phyloP scores from a whole-genome alignment of 108 stramenopile genomes.

The Hondaea fermentalgiana region DNA sequence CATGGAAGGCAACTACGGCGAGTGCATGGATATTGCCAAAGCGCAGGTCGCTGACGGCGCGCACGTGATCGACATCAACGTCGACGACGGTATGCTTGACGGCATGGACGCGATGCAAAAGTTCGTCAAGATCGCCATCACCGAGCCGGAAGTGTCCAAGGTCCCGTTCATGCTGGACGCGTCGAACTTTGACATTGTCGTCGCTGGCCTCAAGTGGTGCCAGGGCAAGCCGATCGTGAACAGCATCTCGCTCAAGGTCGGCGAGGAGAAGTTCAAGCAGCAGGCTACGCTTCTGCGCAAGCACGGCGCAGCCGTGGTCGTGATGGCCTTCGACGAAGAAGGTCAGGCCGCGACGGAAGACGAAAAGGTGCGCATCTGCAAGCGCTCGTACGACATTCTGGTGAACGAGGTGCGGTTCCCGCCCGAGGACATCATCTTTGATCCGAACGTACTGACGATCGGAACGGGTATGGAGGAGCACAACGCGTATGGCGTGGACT shows the following conservation, averaged over 20 bases:
- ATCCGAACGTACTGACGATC: slow-evolving; percentile 96
- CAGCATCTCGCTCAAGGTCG: slow-evolving; percentile 94
- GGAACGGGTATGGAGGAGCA: slow-evolving; percentile 96
- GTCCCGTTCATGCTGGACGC: slow-evolving; percentile 97
- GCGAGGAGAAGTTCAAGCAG: slow-evolving; percentile 89
- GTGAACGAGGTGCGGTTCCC: slow-evolving; percentile 84
- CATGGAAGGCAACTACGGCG: slow-evolving; percentile 83
- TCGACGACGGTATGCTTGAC: slow-evolving; percentile 96
- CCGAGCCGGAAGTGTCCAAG: slow-evolving; percentile 88
- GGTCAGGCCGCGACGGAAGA: slow-evolving; percentile 91
- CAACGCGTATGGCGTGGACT: slow-evolving; percentile 93
- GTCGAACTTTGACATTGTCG: slow-evolving; percentile 95
- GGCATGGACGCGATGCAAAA: slow-evolving; percentile 95
- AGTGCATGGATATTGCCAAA: slow-evolving; percentile 96
- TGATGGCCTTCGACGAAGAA: slow-evolving; percentile 99
- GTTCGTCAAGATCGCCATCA: slow-evolving; percentile 96
- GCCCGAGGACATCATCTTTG: slow-evolving; percentile 98
- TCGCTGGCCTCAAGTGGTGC: slow-evolving; percentile 88
- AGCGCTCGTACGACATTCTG: slow-evolving; percentile 95
- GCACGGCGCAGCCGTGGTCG: slow-evolving; percentile 94
- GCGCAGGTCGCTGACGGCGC: slow-evolving; percentile 96
- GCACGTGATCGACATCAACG: slow-evolving; percentile 96
- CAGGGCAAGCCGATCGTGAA: slow-evolving; percentile 95
- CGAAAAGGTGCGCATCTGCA: slow-evolving; percentile 97
- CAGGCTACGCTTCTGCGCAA: slow-evolving; percentile 86